These are phyloP conservation scores for Wickerhamia fluorescens DNA, from an alignment of 805 yeast genomes.

Conservation along the genomic window DNA sequence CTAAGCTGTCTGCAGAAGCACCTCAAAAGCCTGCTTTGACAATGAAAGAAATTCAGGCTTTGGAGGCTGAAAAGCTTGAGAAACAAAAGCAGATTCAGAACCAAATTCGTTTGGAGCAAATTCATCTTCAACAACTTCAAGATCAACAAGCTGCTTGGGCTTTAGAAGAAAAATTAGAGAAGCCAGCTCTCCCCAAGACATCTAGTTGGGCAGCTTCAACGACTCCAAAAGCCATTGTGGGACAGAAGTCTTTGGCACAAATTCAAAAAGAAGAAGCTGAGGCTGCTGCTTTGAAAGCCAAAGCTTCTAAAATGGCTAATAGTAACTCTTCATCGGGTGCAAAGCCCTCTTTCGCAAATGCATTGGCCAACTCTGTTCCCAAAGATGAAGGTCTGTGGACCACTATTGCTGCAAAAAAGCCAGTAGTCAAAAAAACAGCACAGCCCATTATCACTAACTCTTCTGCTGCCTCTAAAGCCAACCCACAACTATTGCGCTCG, in stretches of 20 bases:
- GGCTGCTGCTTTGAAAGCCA: constrained; percentile 26
- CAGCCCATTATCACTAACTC: constrained; percentile 11
- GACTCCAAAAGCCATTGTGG: constrained; percentile 14
- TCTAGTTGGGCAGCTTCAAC: constrained; percentile 38
- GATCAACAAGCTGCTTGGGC: constrained; percentile 8
- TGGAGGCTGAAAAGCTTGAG: constrained; percentile 39
- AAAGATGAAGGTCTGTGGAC: constrained; percentile 43
- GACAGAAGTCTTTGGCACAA: constrained; percentile 49
- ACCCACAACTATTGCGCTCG: constrained; percentile 31
- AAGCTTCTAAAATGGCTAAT: constrained; percentile 8
- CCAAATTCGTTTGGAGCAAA: constrained; percentile 20
- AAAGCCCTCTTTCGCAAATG: constrained; percentile 22
- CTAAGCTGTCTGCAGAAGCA: constrained; percentile 12
- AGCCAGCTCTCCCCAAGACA: constrained; percentile 29
- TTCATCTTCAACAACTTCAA: constrained; percentile 8
- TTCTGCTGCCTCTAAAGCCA: constrained; percentile 16
- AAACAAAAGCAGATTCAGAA: constrained; percentile 33
- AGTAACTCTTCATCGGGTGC: constrained; percentile 5
- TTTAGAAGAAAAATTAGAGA: constrained; percentile 19
- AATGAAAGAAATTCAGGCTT: constrained; percentile 44
- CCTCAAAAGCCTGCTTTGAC: constrained; percentile 33
- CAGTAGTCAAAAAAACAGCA: constrained; percentile 19
- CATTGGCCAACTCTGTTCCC: constrained; percentile 22
- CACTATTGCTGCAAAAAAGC: constrained; percentile 28
- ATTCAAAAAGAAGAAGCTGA: constrained; percentile 55